Conservation (phyloP, 345 rosid genomes). For the Euclidium syriacum region DNA sequence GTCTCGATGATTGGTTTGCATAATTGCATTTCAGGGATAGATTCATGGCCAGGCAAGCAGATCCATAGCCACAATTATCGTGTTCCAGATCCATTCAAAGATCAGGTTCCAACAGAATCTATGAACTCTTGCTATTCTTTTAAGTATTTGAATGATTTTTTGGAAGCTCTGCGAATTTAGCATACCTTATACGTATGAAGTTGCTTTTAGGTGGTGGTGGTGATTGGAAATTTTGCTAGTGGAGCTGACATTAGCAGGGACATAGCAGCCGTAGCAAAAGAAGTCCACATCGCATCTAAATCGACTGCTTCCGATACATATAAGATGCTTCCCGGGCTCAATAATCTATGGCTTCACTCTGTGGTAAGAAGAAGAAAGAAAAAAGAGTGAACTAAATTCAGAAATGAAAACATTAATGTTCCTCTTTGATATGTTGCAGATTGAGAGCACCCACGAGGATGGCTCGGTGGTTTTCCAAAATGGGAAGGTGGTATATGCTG, state of each 20-base stretch:
- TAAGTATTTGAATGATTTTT: no score
- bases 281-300: slow-evolving; percentile 70
- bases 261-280: slow-evolving; percentile 60
- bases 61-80: slow-evolving; percentile 87
- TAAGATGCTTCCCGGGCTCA: slow-evolving; percentile 38
- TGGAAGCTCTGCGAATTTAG: no score
- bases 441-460: slow-evolving; percentile 48
- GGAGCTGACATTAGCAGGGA: slow-evolving; percentile 71
- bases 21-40: slow-evolving; percentile 59
- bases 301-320: slow-evolving; percentile 45
- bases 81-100: slow-evolving; percentile 41
- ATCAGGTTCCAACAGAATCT: slow-evolving; percentile 37
- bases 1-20: no score
- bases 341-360: slow-evolving; percentile 73
- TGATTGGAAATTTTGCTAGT: slow-evolving; percentile 68
- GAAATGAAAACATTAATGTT: no score
- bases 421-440: slow-evolving; percentile 42
- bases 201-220: slow-evolving; percentile 65
- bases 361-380: slow-evolving; percentile 39
- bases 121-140: no score
- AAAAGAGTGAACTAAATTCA: no score
- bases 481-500: slow-evolving; percentile 46
- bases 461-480: slow-evolving; percentile 55
- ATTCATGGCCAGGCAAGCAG: slow-evolving; percentile 89
- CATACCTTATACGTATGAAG: no score